Evolutionary conservation across 2,329 filamentous ascomycete genomes (phyloP).

Genomic region (Monilinia vaccinii-corymbosi): DNA sequence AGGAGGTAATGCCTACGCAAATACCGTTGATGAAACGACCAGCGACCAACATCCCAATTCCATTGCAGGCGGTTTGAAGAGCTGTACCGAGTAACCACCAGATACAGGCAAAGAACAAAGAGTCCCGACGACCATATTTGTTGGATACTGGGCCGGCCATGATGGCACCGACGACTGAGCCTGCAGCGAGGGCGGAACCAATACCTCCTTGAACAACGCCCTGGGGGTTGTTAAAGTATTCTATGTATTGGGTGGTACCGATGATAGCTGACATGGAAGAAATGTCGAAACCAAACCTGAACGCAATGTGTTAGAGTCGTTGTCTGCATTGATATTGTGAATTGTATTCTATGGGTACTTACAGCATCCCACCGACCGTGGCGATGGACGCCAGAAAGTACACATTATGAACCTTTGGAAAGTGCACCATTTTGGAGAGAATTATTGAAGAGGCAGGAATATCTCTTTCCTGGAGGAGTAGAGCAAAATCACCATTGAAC

Average conservation of each 20-base stretch:
- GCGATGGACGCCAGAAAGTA: slow-evolving; percentile 18
- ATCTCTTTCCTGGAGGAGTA: background rate
- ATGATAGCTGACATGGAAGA: slow-evolving; percentile 49
- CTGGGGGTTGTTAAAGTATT: slow-evolving; percentile 36
- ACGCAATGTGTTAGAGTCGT: background rate
- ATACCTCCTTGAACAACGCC: slow-evolving; percentile 32
- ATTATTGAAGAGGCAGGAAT: background rate
- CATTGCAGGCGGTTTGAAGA: slow-evolving; percentile 6
- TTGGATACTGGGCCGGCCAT: slow-evolving; percentile 50
- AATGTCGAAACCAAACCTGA: slow-evolving; percentile 39
- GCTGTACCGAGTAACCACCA: slow-evolving; percentile 13
- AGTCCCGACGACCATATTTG: slow-evolving; percentile 38
- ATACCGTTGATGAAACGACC: slow-evolving; percentile 53
- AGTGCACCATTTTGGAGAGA: slow-evolving; percentile 8
- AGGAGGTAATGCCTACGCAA: slow-evolving; percentile 54
- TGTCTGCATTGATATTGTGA: background rate
- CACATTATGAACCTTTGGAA: slow-evolving; percentile 18
- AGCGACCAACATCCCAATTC: slow-evolving; percentile 40
- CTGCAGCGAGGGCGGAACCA: slow-evolving; percentile 57
- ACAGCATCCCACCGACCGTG: slow-evolving; percentile 17
- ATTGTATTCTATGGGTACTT: background rate
- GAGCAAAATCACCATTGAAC: background rate
- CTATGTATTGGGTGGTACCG: slow-evolving; percentile 39
- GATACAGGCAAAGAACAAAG: slow-evolving; percentile 30
- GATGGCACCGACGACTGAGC: slow-evolving; percentile 56